phyloP scores from a whole-genome alignment of 257 asterid species.

The Phtheirospermum japonicum region DNA sequence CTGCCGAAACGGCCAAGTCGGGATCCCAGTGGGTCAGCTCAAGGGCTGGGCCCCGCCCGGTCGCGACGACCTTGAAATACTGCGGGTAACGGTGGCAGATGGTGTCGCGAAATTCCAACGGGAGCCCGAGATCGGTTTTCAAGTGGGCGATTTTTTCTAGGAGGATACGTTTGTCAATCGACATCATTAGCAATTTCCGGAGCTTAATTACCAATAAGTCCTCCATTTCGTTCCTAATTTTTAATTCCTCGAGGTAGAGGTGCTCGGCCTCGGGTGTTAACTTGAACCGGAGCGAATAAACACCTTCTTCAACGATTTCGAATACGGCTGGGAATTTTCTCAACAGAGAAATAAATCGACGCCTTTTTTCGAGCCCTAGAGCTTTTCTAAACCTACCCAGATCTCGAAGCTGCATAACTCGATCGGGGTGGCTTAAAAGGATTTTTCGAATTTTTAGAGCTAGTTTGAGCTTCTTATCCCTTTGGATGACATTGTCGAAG shows the following conservation, averaged over 20 bases:
- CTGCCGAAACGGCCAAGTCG: slow-evolving; percentile 92
- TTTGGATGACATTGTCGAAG: slow-evolving; percentile 89
- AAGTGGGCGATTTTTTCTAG: slow-evolving; percentile 92
- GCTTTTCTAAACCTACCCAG: slow-evolving; percentile 76
- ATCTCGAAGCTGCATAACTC: slow-evolving; percentile 73
- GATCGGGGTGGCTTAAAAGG: slow-evolving; percentile 81
- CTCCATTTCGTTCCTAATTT: slow-evolving; percentile 85
- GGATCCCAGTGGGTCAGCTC: slow-evolving; percentile 94
- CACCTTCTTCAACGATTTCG: slow-evolving; percentile 96
- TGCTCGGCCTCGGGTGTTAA: slow-evolving; percentile 89
- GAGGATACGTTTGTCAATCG: slow-evolving; percentile 77
- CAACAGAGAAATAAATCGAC: slow-evolving; percentile 77
- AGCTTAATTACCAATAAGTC: slow-evolving; percentile 73
- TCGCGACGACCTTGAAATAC: slow-evolving; percentile 71
- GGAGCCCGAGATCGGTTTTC: slow-evolving; percentile 84
- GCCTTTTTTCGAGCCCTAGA: slow-evolving; percentile 62
- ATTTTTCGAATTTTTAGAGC: slow-evolving; percentile 84
- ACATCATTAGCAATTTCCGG: slow-evolving; percentile 95
- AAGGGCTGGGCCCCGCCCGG: slow-evolving; percentile 80
- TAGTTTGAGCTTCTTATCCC: slow-evolving; percentile 89
- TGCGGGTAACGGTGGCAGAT: slow-evolving; percentile 89
- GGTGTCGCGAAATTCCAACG: slow-evolving; percentile 76
- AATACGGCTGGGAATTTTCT: slow-evolving; percentile 90
- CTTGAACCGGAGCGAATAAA: slow-evolving; percentile 68
- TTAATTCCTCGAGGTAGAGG: slow-evolving; percentile 90